Evolutionary conservation across 345 rosid species (phyloP).

Genomic region (Eucalyptus camaldulensis): DNA sequence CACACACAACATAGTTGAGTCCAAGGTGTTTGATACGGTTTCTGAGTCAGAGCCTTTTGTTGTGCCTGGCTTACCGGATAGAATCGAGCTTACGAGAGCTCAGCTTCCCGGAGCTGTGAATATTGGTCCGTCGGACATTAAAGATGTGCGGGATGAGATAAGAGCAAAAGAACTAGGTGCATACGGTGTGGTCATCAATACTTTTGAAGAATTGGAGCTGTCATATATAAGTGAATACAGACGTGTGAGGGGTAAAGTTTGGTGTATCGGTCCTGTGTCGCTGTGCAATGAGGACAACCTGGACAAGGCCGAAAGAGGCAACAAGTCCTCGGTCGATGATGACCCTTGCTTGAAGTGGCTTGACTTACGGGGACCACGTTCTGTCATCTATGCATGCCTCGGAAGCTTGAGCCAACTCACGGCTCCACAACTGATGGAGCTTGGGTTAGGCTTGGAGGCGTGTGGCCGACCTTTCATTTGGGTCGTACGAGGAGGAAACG

Average conservation of each 20-base stretch:
- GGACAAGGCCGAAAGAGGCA: slow-evolving; percentile 8
- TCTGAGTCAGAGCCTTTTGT: not conserved
- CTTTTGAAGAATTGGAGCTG: slow-evolving; percentile 16
- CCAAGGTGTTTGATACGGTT: not conserved
- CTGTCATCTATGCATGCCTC: slow-evolving; percentile 34
- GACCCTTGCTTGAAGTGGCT: slow-evolving; percentile 25
- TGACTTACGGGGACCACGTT: slow-evolving; percentile 3
- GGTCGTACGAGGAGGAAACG: not conserved
- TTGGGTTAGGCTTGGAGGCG: slow-evolving; percentile 32
- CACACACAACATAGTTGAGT: not conserved
- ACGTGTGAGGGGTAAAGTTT: slow-evolving; percentile 1
- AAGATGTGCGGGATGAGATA: not conserved
- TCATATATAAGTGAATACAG: slow-evolving; percentile 1
- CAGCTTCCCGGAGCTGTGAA: not conserved
- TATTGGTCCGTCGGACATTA: not conserved
- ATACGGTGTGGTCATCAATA: slow-evolving; percentile 17
- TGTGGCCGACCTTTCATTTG: slow-evolving; percentile 21
- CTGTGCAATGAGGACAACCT: not conserved
- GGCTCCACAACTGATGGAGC: slow-evolving; percentile 16
- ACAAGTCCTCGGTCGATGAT: slow-evolving; percentile 6
- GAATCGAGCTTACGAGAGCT: not conserved
- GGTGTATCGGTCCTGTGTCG: slow-evolving; percentile 34
- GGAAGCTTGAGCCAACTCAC: slow-evolving; percentile 22
- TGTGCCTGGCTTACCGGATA: slow-evolving; percentile 8
- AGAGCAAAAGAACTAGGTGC: slow-evolving; percentile 21